Conservation (phyloP, 1,284 basidiomycete species). For the Leccinum laetum region DNA sequence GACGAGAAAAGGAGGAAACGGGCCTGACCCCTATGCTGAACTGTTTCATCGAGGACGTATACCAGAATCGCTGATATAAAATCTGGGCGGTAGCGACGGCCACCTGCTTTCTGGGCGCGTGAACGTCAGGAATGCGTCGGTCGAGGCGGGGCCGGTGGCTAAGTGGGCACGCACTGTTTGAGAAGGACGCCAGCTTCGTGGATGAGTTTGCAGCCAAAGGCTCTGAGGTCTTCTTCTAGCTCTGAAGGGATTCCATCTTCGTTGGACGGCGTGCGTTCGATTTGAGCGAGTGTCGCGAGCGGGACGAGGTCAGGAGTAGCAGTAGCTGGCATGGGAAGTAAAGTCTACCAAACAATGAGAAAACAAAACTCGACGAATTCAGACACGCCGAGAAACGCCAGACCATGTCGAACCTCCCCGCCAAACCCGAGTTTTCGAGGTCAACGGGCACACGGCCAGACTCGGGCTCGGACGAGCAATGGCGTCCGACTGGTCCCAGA, state of each 20-base stretch:
- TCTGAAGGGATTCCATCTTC: slow-evolving; percentile 80
- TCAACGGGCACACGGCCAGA: slow-evolving; percentile 19
- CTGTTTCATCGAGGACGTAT: slow-evolving; percentile 90
- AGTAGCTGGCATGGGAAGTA: slow-evolving; percentile 24
- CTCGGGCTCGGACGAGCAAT: slow-evolving; percentile 24
- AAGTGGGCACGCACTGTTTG: slow-evolving; percentile 61
- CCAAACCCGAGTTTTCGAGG: slow-evolving; percentile 34
- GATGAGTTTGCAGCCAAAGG: slow-evolving; percentile 90
- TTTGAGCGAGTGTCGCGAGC: slow-evolving; percentile 80
- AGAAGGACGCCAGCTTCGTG: slow-evolving; percentile 93
- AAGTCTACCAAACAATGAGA: slow-evolving; percentile 24
- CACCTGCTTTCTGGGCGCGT: slow-evolving; percentile 84
- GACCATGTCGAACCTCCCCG: slow-evolving; percentile 33
- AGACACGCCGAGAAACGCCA: neutral
- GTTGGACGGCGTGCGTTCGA: slow-evolving; percentile 76
- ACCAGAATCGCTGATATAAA: slow-evolving; percentile 97
- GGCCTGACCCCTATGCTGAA: slow-evolving; percentile 83
- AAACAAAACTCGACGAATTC: neutral
- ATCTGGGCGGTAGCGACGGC: slow-evolving; percentile 97
- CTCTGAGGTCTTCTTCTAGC: slow-evolving; percentile 85
- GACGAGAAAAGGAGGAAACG: neutral
- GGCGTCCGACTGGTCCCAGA: slow-evolving; percentile 17
- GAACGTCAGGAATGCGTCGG: slow-evolving; percentile 1
- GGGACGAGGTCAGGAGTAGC: slow-evolving; percentile 69
- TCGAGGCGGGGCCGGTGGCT: neutral